These are phyloP conservation scores for Iris pallida DNA, from an alignment of 116 monocot species.

Conservation along the genomic window DNA sequence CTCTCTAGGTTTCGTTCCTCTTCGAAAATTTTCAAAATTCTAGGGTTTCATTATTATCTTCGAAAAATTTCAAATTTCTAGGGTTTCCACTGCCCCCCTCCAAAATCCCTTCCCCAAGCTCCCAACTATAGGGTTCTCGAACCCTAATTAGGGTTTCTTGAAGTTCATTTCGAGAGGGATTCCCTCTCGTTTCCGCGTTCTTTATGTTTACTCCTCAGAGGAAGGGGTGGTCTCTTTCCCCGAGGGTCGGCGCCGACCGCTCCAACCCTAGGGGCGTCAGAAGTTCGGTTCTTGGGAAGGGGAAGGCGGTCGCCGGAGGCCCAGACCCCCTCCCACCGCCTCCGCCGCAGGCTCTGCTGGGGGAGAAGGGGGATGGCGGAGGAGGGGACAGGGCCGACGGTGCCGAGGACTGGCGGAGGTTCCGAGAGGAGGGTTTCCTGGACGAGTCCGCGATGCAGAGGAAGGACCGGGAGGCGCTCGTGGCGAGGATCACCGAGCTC, in stretches of 20 bases:
- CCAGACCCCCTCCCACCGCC: constrained; percentile 20
- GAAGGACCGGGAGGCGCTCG: constrained; percentile 67
- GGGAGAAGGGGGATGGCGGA: constrained; percentile 20
- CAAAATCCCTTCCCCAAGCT: too few species aligned
- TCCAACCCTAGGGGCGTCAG: constrained; percentile 15
- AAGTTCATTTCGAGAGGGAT: too few species aligned
- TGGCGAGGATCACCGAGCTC: constrained; percentile 45
- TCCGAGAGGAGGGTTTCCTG: constrained; percentile 70
- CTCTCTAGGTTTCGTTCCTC: too few species aligned
- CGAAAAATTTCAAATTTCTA: too few species aligned
- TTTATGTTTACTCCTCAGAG: constrained; percentile 93
- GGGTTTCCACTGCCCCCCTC: too few species aligned
- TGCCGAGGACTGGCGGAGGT: constrained; percentile 47
- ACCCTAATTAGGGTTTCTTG: too few species aligned
- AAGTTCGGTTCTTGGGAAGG: not conserved
- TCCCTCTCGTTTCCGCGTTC: not conserved
- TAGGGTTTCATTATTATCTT: too few species aligned
- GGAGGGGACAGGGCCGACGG: constrained; percentile 35
- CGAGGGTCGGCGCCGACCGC: constrained; percentile 13
- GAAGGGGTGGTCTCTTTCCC: constrained; percentile 48
- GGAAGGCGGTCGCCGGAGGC: constrained; percentile 46
- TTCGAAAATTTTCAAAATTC: too few species aligned
- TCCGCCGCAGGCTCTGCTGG: constrained; percentile 46
- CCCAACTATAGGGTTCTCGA: too few species aligned
- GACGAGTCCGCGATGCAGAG: constrained; percentile 55